Evolutionary conservation across 306 rosid species (phyloP), one percentile per base, ranked within the genome.

Genomic region (Quercus alba): DNA sequence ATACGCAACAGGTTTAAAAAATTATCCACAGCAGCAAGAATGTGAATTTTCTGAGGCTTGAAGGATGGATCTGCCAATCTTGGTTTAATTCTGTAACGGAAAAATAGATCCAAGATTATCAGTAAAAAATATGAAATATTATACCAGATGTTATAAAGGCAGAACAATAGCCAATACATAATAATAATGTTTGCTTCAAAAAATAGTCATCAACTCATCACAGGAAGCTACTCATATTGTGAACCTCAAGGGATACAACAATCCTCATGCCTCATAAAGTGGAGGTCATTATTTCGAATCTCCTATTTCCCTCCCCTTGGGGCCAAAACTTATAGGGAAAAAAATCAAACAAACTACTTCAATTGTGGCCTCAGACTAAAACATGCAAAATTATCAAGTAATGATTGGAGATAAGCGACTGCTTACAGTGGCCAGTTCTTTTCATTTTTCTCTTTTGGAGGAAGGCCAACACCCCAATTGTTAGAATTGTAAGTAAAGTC

Each of bases 391-490:
- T 21, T 49, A 64, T 52, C 56, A 80, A 77, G 79, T 15, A 49
- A 41, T 44, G 73, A 73, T 46, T 20, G 14, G 59, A 72, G 72
- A 67, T 71, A 59, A 23, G 71, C 15, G 41, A 82, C 80, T 55
- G 83, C 97, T 90, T 87, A 95, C 99, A 90, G 77, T 19, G 94
- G 90, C 99, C 99, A 95, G 83, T 56, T 80, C 75, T 83, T 87
- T 85, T 89, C 97, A 75, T 95, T 95, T 86, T 95, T 95, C 85
- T 85, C 93, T 74, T 74, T 84, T 72, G 97, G 97, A 87, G 97
- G 98, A 88, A 95, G 97, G 64, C 97, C 99, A 69, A 90, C 90
- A 59, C 98, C 98, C 99, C 99, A 93, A 75, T 95, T 95, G 81
- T 93, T 93, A 76, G 85, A 86, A 78, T 78, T 89, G 81, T 90